Conservation (phyloP, 2,329 filamentous ascomycete species). For the Trichoderma pleuroti region DNA sequence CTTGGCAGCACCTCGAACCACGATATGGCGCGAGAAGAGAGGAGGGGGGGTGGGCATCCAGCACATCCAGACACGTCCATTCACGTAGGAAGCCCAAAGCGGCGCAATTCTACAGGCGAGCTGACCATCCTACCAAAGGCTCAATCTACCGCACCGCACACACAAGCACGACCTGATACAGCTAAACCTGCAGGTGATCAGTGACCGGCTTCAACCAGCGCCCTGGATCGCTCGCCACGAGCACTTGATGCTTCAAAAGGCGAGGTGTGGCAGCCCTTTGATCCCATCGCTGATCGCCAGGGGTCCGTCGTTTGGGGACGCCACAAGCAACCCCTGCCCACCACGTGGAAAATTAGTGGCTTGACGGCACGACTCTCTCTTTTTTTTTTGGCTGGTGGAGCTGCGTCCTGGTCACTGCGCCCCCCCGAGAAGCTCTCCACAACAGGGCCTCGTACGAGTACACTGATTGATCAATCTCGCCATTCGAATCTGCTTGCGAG, state of each 20-base stretch:
- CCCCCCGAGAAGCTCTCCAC: not conserved
- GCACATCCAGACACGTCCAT: not conserved
- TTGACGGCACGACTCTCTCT: not conserved
- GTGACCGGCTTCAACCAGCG: not conserved
- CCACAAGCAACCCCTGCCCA: slow-evolving; percentile 15
- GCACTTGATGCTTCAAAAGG: not conserved
- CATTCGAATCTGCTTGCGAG: not conserved
- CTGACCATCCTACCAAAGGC: not conserved
- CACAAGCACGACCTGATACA: not conserved
- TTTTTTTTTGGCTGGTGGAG: slow-evolving; percentile 5
- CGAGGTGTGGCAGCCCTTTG: slow-evolving; percentile 13
- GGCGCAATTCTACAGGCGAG: not conserved
- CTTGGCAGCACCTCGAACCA: not conserved
- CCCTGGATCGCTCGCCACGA: slow-evolving; percentile 2
- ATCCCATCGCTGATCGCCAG: slow-evolving; percentile 19
- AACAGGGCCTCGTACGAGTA: not conserved
- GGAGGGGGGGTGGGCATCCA: not conserved
- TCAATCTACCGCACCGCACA: not conserved
- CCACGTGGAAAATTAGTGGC: slow-evolving; percentile 19
- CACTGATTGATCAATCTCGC: not conserved
- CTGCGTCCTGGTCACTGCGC: not conserved
- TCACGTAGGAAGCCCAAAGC: not conserved
- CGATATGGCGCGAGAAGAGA: not conserved
- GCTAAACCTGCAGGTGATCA: not conserved
- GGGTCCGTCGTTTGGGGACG: slow-evolving; percentile 2